A percentile compares a stretch with the other conserved stretches of the same genome.
phyloP scores from a whole-genome alignment of 371 early-diverging fungal genomes.

The Mortierella sp. region DNA sequence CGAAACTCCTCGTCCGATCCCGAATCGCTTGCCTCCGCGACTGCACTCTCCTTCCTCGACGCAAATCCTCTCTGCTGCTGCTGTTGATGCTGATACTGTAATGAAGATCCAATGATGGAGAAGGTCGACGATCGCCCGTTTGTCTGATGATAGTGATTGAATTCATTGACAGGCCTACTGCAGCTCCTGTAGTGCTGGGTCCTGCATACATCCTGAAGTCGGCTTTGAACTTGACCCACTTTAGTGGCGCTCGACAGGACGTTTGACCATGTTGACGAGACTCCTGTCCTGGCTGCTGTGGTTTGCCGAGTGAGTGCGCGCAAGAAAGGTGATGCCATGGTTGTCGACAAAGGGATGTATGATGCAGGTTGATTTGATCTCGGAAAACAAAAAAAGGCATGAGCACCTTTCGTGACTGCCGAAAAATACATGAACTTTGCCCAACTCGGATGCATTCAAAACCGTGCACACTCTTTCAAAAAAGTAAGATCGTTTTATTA shows the following conservation, averaged over 20 bases:
- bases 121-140: too few relatives aligned
- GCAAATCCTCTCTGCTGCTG: conserved; percentile 25
- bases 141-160: background rate
- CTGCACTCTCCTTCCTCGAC: conserved; percentile 17
- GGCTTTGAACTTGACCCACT: background rate
- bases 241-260: background rate
- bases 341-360: background rate
- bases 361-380: background rate
- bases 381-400: background rate
- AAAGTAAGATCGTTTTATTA: background rate
- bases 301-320: background rate
- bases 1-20: conserved; percentile 35
- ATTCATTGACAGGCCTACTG: background rate
- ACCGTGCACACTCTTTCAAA: too few relatives aligned
- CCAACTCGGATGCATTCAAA: background rate
- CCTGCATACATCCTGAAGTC: background rate
- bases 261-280: background rate
- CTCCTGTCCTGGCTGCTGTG: background rate
- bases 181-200: background rate
- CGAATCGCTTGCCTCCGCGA: background rate
- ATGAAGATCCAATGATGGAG: background rate
- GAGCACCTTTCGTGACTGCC: background rate
- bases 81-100: background rate
- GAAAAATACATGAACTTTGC: background rate
- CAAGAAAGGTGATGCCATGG: background rate